Percentiles rank a stretch among this genome's conserved stretches.
These are phyloP conservation scores for Apiotrichum laibachii DNA, from an alignment of 1,284 basidiomycete species.

Conservation along the genomic window DNA sequence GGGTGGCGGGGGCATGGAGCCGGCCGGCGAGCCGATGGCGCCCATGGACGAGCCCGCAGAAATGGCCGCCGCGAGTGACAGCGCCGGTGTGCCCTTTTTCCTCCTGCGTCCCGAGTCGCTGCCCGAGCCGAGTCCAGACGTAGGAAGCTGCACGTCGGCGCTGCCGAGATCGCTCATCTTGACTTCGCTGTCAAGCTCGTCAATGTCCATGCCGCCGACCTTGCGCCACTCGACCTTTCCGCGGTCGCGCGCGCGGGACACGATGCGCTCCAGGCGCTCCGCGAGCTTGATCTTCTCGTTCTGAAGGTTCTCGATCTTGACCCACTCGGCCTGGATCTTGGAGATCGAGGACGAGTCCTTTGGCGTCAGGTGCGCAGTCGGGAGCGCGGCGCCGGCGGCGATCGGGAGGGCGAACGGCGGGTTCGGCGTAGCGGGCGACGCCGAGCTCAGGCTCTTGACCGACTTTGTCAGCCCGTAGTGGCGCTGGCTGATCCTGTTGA, in stretches of 20 bases:
- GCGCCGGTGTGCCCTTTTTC: conserved; percentile 9
- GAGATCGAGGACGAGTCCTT: conserved; percentile 45
- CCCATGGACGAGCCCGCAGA: conserved; percentile 10
- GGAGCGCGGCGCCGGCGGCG: conserved; percentile 30
- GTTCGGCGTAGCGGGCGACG: conserved; percentile 12
- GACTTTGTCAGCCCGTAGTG: conserved; percentile 42
- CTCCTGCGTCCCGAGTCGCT: conserved; percentile 13
- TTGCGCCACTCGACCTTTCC: conserved; percentile 45
- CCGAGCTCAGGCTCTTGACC: conserved; percentile 21
- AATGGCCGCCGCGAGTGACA: conserved; percentile 13
- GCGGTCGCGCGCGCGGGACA: conserved; percentile 42
- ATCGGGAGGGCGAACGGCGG: conserved; percentile 34
- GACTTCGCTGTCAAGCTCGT: conserved; percentile 29
- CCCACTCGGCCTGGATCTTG: conserved; percentile 49
- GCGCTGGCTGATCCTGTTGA: conserved; percentile 41
- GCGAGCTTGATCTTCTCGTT: conserved; percentile 49
- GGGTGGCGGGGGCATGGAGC: conserved; percentile 12
- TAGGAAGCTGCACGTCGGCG: conserved; percentile 39
- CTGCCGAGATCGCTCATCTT: conserved; percentile 36
- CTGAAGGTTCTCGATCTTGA: conserved; percentile 45
- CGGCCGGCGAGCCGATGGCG: not conserved
- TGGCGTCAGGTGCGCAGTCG: conserved; percentile 35
- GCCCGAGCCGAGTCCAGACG: conserved; percentile 39
- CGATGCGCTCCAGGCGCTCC: conserved; percentile 46
- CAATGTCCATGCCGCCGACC: conserved; percentile 47